Percentiles rank a stretch among this genome's conserved stretches.
Conservation (phyloP, 306 rosid species). For the Casuarina glauca region DNA sequence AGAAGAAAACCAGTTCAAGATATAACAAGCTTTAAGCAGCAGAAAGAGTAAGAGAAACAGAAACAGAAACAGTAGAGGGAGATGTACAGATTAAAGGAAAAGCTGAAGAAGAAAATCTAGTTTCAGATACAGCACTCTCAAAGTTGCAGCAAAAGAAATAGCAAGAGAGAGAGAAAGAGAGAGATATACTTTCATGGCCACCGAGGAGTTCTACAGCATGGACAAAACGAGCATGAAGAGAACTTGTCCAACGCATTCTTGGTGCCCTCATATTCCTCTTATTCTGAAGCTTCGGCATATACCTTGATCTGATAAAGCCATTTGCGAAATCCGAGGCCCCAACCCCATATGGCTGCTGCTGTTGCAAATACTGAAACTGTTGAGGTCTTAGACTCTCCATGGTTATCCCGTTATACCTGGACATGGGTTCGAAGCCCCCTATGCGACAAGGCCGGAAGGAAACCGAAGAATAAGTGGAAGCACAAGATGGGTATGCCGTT, state of each 20-base stretch:
- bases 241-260: conserved; percentile 93
- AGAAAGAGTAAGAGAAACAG: neutral
- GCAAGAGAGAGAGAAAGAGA: neutral
- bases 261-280: conserved; percentile 87
- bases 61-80: neutral
- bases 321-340: conserved; percentile 45
- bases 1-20: neutral
- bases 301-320: conserved; percentile 55
- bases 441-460: conserved; percentile 15
- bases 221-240: conserved; percentile 86
- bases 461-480: conserved; percentile 23
- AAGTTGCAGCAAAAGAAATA: neutral
- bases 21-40: neutral
- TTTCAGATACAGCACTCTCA: neutral
- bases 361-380: conserved; percentile 38
- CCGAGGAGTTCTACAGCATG: conserved; percentile 94
- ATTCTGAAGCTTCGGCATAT: conserved; percentile 44
- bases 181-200: conserved; percentile 81
- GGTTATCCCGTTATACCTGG: conserved; percentile 55
- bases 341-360: conserved; percentile 35
- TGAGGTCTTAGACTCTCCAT: conserved; percentile 45
- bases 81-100: too few relatives aligned
- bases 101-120: neutral
- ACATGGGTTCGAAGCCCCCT: conserved; percentile 34
- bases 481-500: conserved; percentile 30